Evolutionary conservation across 495 filamentous ascomycete genomes (phyloP).

Genomic region (Penicillium paradoxum): DNA sequence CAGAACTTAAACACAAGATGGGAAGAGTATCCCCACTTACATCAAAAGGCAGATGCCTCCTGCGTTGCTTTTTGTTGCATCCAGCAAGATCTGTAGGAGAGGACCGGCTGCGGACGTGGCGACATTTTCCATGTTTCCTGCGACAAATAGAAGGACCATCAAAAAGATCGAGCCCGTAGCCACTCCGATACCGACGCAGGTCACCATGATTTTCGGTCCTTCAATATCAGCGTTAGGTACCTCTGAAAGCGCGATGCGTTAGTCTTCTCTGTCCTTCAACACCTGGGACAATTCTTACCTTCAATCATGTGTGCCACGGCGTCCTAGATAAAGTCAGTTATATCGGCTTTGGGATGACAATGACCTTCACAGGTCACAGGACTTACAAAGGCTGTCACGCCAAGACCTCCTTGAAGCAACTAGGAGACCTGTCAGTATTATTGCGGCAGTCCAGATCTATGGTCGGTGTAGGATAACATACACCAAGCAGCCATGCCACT

Average conservation of each 20-base stretch:
- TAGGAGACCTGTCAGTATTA: conserved; percentile 10
- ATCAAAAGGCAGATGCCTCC: conserved; percentile 63
- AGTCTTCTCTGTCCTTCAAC: conserved; percentile 1
- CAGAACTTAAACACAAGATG: neutral
- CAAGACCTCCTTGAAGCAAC: conserved; percentile 53
- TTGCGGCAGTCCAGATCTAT: neutral
- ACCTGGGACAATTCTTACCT: conserved; percentile 12
- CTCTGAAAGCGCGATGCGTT: conserved; percentile 33
- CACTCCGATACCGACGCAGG: conserved; percentile 61
- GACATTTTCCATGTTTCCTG: conserved; percentile 49
- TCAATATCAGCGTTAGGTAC: conserved; percentile 59
- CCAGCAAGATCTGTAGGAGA: conserved; percentile 61
- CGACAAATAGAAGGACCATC: conserved; percentile 56
- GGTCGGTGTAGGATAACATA: conserved; percentile 7
- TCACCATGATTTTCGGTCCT: conserved; percentile 68
- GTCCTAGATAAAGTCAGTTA: conserved; percentile 26
- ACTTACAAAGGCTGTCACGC: conserved; percentile 53
- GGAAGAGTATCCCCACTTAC: conserved; percentile 24
- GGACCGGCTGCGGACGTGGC: conserved; percentile 57
- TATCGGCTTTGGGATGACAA: neutral
- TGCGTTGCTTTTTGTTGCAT: conserved; percentile 57
- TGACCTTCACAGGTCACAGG: too few species aligned
- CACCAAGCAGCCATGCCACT: conserved; percentile 54
- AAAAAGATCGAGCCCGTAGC: conserved; percentile 64
- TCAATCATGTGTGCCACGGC: conserved; percentile 47